Percentiles rank a stretch among this genome's conserved stretches.
Evolutionary conservation across 2,329 filamentous ascomycete genomes (phyloP).

Genomic region (Xylaria multiplex): DNA sequence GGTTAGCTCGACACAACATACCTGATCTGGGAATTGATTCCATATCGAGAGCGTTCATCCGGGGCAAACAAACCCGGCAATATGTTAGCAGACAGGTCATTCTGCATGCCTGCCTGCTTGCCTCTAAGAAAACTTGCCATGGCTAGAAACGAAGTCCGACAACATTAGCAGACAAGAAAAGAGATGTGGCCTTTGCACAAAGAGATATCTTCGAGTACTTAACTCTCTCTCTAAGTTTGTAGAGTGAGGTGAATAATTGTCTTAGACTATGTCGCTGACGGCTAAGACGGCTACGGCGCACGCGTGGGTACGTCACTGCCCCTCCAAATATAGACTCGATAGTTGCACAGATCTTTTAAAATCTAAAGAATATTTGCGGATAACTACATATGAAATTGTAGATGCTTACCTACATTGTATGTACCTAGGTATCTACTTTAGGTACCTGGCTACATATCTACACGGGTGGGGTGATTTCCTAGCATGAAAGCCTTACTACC

Average conservation of each 20-base stretch:
- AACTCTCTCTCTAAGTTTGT: background rate
- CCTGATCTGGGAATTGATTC: slow-evolving; percentile 81
- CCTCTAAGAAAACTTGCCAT: slow-evolving; percentile 92
- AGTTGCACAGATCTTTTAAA: slow-evolving; percentile 4
- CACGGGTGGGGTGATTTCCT: no score
- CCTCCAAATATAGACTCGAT: slow-evolving; percentile 7
- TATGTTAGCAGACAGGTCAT: slow-evolving; percentile 87
- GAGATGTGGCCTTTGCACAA: background rate
- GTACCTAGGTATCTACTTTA: no score
- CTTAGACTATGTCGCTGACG: slow-evolving; percentile 9
- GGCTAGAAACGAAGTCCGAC: slow-evolving; percentile 1
- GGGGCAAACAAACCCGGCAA: slow-evolving; percentile 80
- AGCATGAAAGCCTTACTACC: no score
- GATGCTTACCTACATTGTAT: no score
- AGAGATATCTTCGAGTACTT: background rate
- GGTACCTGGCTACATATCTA: no score
- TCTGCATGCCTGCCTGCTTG: slow-evolving; percentile 92
- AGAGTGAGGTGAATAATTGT: slow-evolving; percentile 8
- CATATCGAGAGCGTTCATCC: slow-evolving; percentile 85
- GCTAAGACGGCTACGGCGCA: slow-evolving; percentile 17
- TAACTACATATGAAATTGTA: background rate
- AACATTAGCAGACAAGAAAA: background rate
- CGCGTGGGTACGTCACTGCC: slow-evolving; percentile 24
- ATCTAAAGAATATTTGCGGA: background rate
- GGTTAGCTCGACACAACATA: slow-evolving; percentile 52